Evolutionary conservation across 2,329 filamentous ascomycete genomes (phyloP).

Genomic region (Annulohypoxylon truncatum): DNA sequence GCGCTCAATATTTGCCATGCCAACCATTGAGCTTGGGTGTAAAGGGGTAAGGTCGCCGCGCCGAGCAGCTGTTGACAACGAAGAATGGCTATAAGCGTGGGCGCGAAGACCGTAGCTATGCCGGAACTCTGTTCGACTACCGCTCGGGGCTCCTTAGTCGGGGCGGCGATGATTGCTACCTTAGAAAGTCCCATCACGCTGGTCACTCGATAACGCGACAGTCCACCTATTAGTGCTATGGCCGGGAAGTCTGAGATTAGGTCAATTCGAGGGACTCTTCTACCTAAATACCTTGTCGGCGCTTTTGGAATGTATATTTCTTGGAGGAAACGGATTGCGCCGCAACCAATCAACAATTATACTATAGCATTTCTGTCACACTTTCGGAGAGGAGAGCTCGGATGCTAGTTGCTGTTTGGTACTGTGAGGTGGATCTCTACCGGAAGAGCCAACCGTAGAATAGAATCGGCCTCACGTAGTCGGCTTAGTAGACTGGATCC

Average conservation of each 20-base stretch:
- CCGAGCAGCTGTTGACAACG: conserved; percentile 53
- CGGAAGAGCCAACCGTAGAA: not conserved
- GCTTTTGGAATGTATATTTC: conserved; percentile 17
- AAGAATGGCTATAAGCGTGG: conserved; percentile 51
- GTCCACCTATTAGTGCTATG: not conserved
- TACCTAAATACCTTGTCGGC: conserved; percentile 12
- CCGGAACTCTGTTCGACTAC: conserved; percentile 49
- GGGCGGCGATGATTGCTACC: conserved; percentile 54
- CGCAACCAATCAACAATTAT: conserved; percentile 5
- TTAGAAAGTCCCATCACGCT: conserved; percentile 42
- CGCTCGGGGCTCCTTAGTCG: conserved; percentile 51
- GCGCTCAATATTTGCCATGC: conserved; percentile 47
- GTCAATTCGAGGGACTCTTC: not conserved
- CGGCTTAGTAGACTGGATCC: not conserved
- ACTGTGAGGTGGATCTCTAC: too few relatives aligned
- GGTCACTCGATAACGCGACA: not conserved
- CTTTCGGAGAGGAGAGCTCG: not conserved
- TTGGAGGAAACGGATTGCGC: not conserved
- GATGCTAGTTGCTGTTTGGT: not conserved
- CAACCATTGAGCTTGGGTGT: conserved; percentile 50
- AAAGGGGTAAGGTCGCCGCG: conserved; percentile 48
- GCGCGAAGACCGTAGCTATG: conserved; percentile 50
- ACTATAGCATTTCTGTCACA: not conserved
- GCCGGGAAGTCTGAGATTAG: not conserved
- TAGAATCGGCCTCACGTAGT: not conserved